phyloP scores from a whole-genome alignment of 768 basidiomycete species.

The Trametes villosa region DNA sequence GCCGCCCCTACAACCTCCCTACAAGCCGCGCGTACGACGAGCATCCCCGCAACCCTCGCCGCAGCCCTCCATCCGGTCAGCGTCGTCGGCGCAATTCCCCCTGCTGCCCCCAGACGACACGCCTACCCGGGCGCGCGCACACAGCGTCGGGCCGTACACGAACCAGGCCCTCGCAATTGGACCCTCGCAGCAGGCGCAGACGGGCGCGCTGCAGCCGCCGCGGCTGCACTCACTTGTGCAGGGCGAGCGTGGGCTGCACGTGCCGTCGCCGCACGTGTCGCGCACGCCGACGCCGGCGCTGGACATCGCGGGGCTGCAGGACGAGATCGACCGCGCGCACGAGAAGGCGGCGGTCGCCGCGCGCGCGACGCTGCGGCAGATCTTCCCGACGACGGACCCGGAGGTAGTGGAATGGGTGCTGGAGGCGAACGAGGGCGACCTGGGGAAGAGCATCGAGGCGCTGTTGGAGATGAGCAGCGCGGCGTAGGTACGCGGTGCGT shows the following conservation, averaged over 20 bases:
- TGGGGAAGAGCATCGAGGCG: conserved; percentile 88
- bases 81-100: conserved; percentile 37
- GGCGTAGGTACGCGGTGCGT: conserved; percentile 9
- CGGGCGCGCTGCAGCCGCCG: conserved; percentile 29
- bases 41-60: conserved; percentile 26
- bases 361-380: conserved; percentile 78
- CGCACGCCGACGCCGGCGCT: conserved; percentile 72
- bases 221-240: conserved; percentile 46
- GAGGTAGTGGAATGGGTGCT: conserved; percentile 90
- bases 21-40: conserved; percentile 71
- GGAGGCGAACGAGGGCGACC: conserved; percentile 86
- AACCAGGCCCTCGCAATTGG: conserved; percentile 54
- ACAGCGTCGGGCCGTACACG: conserved; percentile 44
- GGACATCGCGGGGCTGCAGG: conserved; percentile 71
- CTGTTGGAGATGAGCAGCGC: conserved; percentile 71
- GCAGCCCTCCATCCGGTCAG: conserved; percentile 28
- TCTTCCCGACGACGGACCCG: conserved; percentile 81
- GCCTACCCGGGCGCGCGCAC: conserved; percentile 44
- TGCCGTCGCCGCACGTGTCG: conserved; percentile 49
- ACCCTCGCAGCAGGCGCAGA: conserved; percentile 45
- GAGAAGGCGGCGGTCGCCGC: conserved; percentile 74
- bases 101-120: conserved; percentile 50
- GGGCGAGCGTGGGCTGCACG: conserved; percentile 35
- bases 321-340: conserved; percentile 79
- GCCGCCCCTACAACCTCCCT: conserved; percentile 59